Evolutionary conservation across 2,329 filamentous ascomycete species (phyloP), one percentile per base, ranked within the genome.

Genomic region (Eutypella sp.): DNA sequence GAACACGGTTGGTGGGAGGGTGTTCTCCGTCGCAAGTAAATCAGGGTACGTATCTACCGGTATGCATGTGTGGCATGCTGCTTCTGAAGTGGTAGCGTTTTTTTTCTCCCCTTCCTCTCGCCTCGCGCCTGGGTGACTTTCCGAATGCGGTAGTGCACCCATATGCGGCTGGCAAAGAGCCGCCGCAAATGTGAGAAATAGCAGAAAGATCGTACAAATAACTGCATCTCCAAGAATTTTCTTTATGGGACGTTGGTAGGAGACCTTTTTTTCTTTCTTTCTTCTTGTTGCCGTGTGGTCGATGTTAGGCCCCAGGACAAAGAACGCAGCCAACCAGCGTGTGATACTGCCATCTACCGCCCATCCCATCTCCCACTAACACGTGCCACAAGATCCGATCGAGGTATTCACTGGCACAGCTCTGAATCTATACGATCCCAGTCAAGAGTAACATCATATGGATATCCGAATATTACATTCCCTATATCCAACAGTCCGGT

Each of bases 91-190:
- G 33, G 45, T 43, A 41, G 27, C 44, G 38, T 38, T 47, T 4
- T 33, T 15, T 33, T 33, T 41, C 40, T 47, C 33, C 25, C 50
- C 36, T 39, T 46, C 47, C 48, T 46, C 39, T 42, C 53, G 31
- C 45, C 47, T 54, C 50, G 45, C 39, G 47, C 13, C 16, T 7
- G 25, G 13, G 16, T 33, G 13, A 33, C 5, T 49, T 59, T 60
- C 59, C 58, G 60, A 54, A 63, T 52, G 55, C 60, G 60, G 59
- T 55, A 55, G 54, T 57, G 47, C 42, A 29, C 51, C 48, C 44
- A 51, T 38, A 37, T 50, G 45, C 47, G 41, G 50, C 47, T 31
- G 44, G 49, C 53, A 59, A 61, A 57, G 54, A 50, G 50, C 41
- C 39, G 46, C 40, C 25, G 39, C 42, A 36, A 45, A 50, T 47